Evolutionary conservation across 495 filamentous ascomycete genomes (phyloP).

Genomic region (Penicillium paradoxum): DNA sequence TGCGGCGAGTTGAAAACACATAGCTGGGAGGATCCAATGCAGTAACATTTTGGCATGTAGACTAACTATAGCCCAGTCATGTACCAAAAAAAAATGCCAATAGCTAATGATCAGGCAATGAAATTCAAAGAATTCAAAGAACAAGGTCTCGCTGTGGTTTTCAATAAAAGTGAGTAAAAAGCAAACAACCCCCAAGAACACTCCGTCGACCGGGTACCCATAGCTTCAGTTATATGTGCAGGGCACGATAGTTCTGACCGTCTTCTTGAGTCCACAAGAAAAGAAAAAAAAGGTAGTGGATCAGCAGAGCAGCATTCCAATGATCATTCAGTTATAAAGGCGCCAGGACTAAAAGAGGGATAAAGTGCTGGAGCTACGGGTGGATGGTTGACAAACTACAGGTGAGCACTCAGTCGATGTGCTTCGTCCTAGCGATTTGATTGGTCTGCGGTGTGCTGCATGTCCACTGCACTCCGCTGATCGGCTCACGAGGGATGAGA

Average conservation of each 20-base stretch:
- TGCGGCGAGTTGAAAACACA: neutral
- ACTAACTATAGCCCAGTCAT: neutral
- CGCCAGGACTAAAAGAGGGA: neutral
- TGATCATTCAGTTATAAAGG: neutral
- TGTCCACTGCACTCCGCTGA: neutral
- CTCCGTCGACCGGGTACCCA: neutral
- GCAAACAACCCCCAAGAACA: neutral
- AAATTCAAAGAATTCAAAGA: neutral
- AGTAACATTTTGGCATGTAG: conserved; percentile 1
- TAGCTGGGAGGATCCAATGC: neutral
- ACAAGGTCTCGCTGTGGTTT: neutral
- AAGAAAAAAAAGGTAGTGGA: conserved; percentile 1
- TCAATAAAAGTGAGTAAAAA: neutral
- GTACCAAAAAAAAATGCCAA: neutral
- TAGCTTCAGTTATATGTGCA: conserved; percentile 2
- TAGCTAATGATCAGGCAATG: neutral
- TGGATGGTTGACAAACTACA: neutral
- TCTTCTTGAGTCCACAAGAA: neutral
- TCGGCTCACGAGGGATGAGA: neutral
- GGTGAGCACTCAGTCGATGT: neutral
- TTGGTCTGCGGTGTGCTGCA: conserved; percentile 4
- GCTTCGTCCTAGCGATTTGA: neutral
- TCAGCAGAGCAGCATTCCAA: conserved; percentile 3
- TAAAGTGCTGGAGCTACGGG: neutral
- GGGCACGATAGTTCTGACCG: neutral